A percentile compares a stretch with the other conserved stretches of the same genome.
Evolutionary conservation across 2,329 filamentous ascomycete genomes (phyloP).

Genomic region (Chaetomium strumarium): DNA sequence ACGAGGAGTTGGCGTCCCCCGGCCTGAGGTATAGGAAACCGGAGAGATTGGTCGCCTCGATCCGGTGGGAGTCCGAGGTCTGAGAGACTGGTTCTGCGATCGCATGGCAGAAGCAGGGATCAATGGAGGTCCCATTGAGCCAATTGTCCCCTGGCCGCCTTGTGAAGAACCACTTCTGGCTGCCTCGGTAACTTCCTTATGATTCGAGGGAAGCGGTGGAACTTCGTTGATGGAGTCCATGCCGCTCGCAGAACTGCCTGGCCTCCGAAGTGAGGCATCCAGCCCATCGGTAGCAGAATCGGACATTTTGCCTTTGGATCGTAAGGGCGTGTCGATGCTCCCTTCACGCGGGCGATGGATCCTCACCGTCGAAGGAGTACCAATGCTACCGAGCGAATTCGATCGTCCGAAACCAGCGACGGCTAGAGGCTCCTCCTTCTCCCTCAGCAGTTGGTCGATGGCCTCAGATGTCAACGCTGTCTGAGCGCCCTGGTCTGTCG

Average conservation of each 20-base stretch:
- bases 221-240: constrained; percentile 37
- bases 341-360: constrained; percentile 38
- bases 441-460: constrained; percentile 68
- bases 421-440: constrained; percentile 36
- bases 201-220: constrained; percentile 76
- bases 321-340: constrained; percentile 40
- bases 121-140: constrained; percentile 74
- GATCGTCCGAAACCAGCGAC: constrained; percentile 31
- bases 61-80: constrained; percentile 58
- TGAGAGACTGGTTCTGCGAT: constrained; percentile 35
- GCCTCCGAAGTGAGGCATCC: constrained; percentile 44
- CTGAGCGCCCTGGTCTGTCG: constrained; percentile 69
- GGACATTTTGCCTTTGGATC: constrained; percentile 32
- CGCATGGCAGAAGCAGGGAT: constrained; percentile 68
- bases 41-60: constrained; percentile 40
- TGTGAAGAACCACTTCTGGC: constrained; percentile 56
- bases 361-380: constrained; percentile 35
- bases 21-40: constrained; percentile 41
- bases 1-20: constrained; percentile 54
- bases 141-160: constrained; percentile 29
- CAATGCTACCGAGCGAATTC: constrained; percentile 30
- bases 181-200: constrained; percentile 78
- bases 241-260: constrained; percentile 67
- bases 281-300: constrained; percentile 33
- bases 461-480: constrained; percentile 76